Percentiles rank a stretch among this genome's conserved stretches.
phyloP scores from a whole-genome alignment of 805 yeast species.

The Cyberlindnera maritima region DNA sequence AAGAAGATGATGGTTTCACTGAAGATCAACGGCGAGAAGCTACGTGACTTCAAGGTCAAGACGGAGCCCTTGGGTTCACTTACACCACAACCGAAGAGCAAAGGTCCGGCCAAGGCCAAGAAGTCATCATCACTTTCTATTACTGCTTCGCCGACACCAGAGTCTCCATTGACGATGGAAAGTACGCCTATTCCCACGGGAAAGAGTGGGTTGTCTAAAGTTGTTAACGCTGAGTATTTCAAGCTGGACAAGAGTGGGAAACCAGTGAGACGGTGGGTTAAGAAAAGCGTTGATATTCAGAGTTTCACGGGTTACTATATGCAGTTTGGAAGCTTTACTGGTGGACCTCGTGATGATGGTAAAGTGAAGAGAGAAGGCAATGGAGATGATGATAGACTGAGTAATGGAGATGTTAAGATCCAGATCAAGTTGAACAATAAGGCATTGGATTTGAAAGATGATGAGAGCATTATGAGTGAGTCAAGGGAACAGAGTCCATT shows the following conservation, averaged over 20 bases:
- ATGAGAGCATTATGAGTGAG: slow-evolving; percentile 5
- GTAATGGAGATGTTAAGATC: slow-evolving; percentile 16
- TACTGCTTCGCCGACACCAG: slow-evolving; percentile 11
- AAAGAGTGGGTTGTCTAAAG: slow-evolving; percentile 12
- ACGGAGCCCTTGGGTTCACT: background rate
- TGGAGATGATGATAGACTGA: background rate
- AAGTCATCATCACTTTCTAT: background rate
- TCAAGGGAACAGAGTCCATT: slow-evolving; percentile 26
- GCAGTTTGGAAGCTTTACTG: slow-evolving; percentile 37
- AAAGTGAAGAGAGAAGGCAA: background rate
- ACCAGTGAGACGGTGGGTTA: slow-evolving; percentile 44
- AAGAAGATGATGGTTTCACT: slow-evolving; percentile 19
- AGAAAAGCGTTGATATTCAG: slow-evolving; percentile 36
- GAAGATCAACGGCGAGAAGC: slow-evolving; percentile 14
- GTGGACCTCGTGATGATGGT: slow-evolving; percentile 20
- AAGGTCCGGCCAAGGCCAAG: slow-evolving; percentile 2
- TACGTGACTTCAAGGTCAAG: slow-evolving; percentile 4
- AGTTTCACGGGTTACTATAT: slow-evolving; percentile 45
- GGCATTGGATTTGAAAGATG: slow-evolving; percentile 6
- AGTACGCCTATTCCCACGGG: slow-evolving; percentile 12
- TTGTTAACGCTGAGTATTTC: slow-evolving; percentile 17
- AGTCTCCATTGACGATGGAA: slow-evolving; percentile 15
- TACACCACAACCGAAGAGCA: background rate
- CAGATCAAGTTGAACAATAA: slow-evolving; percentile 25
- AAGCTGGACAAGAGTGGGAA: slow-evolving; percentile 41